phyloP scores from a whole-genome alignment of 192 early-diverging fungal genomes.

The Backusella morwellensis region DNA sequence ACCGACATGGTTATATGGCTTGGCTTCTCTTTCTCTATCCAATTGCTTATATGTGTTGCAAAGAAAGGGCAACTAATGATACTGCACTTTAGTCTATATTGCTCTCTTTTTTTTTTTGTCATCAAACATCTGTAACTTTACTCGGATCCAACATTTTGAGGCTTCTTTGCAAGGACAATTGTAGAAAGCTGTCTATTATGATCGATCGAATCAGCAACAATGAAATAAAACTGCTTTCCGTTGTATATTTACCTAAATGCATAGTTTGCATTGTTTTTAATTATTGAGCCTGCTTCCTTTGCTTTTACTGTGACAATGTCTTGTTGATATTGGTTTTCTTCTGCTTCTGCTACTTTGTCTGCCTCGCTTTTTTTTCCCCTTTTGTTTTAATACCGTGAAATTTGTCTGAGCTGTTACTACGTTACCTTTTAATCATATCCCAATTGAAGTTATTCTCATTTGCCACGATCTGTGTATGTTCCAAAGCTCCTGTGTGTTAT shows the following conservation, averaged over 20 bases:
- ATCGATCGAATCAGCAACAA: neutral
- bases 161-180: slow-evolving; percentile 5
- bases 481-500: slow-evolving; percentile 7
- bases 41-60: slow-evolving; percentile 9
- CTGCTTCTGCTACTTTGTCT: slow-evolving; percentile 12
- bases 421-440: slow-evolving; percentile 21
- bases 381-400: neutral
- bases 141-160: neutral
- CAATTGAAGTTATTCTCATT: neutral
- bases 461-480: slow-evolving; percentile 13
- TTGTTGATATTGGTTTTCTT: neutral
- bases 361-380: neutral
- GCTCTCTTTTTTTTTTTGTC: neutral
- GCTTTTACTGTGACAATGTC: neutral
- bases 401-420: neutral
- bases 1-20: neutral
- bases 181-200: slow-evolving; percentile 13
- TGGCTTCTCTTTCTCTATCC: slow-evolving; percentile 16
- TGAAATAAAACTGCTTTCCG: neutral
- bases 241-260: slow-evolving; percentile 7
- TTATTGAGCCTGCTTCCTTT: slow-evolving; percentile 11
- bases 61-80: neutral
- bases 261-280: slow-evolving; percentile 18
- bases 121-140: neutral
- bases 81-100: neutral